Evolutionary conservation across 257 asterid species (phyloP).

Genomic region (Cinchona pubescens): DNA sequence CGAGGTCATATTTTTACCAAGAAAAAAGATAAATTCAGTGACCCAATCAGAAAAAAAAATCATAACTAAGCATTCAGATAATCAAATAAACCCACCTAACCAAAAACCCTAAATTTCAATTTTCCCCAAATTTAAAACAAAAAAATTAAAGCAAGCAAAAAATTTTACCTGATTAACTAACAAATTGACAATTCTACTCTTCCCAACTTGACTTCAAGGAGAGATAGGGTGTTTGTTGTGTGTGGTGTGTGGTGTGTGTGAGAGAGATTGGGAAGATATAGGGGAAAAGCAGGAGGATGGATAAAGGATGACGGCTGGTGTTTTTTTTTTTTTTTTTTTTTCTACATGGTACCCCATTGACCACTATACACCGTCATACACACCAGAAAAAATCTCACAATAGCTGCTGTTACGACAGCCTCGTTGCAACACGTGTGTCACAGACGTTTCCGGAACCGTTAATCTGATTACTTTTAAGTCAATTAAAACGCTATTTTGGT

Average conservation of each 20-base stretch:
- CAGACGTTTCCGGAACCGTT: neutral
- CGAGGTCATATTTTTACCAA: neutral
- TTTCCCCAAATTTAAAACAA: neutral
- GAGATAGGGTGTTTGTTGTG: neutral
- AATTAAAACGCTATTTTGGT: no score
- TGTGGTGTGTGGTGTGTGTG: no score
- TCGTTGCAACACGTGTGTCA: neutral
- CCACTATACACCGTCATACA: conserved; percentile 16
- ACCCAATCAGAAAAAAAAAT: neutral
- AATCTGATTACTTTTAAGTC: neutral
- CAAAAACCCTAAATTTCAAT: conserved; percentile 16
- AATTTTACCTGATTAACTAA: conserved; percentile 1
- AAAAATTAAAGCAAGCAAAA: neutral
- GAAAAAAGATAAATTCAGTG: neutral
- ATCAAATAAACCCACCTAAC: conserved; percentile 2
- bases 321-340: no score
- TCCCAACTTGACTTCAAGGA: neutral
- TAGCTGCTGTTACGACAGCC: no score
- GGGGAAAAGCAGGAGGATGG: conserved; percentile 1
- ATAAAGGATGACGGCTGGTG: no score
- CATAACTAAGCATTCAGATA: neutral
- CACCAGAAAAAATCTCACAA: conserved; percentile 1
- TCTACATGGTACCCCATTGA: conserved; percentile 12
- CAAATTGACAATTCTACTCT: neutral
- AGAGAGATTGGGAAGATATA: neutral